Base-by-base conservation (phyloP, 805 yeast genomes). In the Starmerella floricola region DNA sequence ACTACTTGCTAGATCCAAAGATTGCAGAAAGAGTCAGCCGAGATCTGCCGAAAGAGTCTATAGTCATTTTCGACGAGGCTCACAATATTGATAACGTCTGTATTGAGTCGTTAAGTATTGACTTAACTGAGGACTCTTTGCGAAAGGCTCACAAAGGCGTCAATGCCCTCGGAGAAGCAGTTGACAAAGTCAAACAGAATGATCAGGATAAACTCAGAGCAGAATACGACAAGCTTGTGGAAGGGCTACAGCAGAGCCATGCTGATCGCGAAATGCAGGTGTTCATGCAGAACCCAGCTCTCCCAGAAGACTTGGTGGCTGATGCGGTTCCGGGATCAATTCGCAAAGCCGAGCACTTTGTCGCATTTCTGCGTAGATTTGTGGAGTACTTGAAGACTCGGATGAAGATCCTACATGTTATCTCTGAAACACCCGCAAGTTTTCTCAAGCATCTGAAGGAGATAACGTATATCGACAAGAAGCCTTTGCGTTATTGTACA, bases 21-120 rank as follows among this genome's bases (percentile, higher is more conserved):
- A 91, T 91, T 60, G 91, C 97, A 2, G 95, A 86, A 50, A 69
- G 98, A 47, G 99, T 91, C 17, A 86, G 96, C 4, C 75, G 72
- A 49, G 97, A 91, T 57, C 71, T 91, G 38, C 82, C 94, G 16
- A 84, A 86, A 52, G 97, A 91, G 56, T 74, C 93, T 41, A 91
- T 91, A 46, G 81, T 91, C 48, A 93, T 91, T 31, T 91, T 91
- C 58, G 99, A 91, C 64, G 99, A 91, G 65, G 98, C 98, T 36
- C 99, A 91, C 62, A 91, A 91, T 63, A 91, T 91, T 43, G 98
- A 91, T 69, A 91, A 91, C 68, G 99, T 91, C 44, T 91, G 99
- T 66, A 91, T 91, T 44, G 99, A 91, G 61, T 83, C 97, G 0
- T 62, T 91, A 32, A 84, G 95, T 5, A 70, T 91, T 37, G 97